Evolutionary conservation across 164 flowering plant genomes (phyloP).

Genomic region (Kingdonia uniflora): DNA sequence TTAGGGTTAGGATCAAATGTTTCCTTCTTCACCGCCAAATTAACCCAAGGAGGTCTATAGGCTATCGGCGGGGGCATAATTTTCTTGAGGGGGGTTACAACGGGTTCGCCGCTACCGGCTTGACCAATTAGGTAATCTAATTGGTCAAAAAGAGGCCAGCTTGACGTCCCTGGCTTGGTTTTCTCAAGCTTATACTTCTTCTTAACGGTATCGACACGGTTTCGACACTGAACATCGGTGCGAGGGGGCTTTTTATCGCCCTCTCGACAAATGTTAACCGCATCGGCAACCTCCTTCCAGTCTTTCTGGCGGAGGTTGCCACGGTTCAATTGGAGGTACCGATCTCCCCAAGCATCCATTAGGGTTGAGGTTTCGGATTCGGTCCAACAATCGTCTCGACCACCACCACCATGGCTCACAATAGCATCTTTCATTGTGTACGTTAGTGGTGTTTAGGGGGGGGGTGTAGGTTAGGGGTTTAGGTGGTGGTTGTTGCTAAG

Average conservation of each 20-base stretch:
- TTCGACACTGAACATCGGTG: slow-evolving; percentile 69
- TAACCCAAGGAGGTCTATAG: too few species aligned
- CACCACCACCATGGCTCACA: slow-evolving; percentile 12
- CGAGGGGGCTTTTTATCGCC: slow-evolving; percentile 23
- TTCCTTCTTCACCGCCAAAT: slow-evolving; percentile 5
- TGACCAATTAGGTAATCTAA: slow-evolving; percentile 47
- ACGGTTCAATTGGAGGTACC: slow-evolving; percentile 43
- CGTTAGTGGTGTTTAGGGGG: too few species aligned
- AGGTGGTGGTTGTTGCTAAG: too few species aligned
- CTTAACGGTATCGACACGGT: slow-evolving; percentile 71
- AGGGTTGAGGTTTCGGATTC: slow-evolving; percentile 59
- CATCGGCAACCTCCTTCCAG: slow-evolving; percentile 68
- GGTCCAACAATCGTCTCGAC: slow-evolving; percentile 75
- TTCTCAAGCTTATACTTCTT: slow-evolving; percentile 69
- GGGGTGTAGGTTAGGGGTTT: too few species aligned
- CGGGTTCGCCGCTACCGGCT: slow-evolving; percentile 5
- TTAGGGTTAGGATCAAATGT: slow-evolving; percentile 8
- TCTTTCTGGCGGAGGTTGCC: slow-evolving; percentile 74
- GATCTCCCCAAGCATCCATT: slow-evolving; percentile 78
- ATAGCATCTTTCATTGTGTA: too few species aligned
- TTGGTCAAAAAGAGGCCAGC: slow-evolving; percentile 48
- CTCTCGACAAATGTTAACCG: slow-evolving; percentile 39
- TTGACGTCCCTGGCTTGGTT: slow-evolving; percentile 30
- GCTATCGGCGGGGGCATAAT: too few species aligned
- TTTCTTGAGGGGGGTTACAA: too few species aligned